A percentile compares a stretch with the other conserved stretches of the same genome.
phyloP scores from a whole-genome alignment of 371 early-diverging fungal species.

The Actinomortierella ambigua region DNA sequence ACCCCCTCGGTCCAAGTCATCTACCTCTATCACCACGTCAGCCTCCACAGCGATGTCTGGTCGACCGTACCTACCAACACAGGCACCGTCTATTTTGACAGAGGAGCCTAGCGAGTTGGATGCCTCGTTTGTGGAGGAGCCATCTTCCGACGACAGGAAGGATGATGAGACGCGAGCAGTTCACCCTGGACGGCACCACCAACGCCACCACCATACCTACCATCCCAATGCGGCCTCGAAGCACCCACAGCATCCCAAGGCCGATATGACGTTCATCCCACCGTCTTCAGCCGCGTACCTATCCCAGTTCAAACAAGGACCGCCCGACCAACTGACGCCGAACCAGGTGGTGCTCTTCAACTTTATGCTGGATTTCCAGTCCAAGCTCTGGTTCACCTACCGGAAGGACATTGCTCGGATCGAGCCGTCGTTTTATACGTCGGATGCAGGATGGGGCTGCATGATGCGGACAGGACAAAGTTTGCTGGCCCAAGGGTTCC shows the following conservation, averaged over 20 bases:
- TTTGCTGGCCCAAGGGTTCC: constrained; percentile 84
- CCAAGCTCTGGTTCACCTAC: constrained; percentile 89
- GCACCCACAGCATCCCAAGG: too few relatives aligned
- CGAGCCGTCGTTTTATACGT: constrained; percentile 77
- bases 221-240: too few relatives aligned
- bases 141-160: too few relatives aligned
- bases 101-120: too few relatives aligned
- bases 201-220: too few relatives aligned
- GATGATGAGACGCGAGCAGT: too few relatives aligned
- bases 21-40: constrained; percentile 9
- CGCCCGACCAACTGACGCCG: too few relatives aligned
- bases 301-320: too few relatives aligned
- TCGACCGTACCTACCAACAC: constrained; percentile 3
- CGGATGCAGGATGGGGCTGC: constrained; percentile 96
- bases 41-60: not conserved
- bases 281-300: too few relatives aligned
- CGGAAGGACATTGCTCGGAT: constrained; percentile 85
- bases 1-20: not conserved
- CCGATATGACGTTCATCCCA: too few relatives aligned
- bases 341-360: constrained; percentile 6
- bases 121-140: too few relatives aligned
- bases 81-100: constrained; percentile 1
- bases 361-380: constrained; percentile 35
- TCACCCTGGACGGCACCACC: too few relatives aligned
- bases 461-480: constrained; percentile 98